Evolutionary conservation across 306 rosid genomes (phyloP), one percentile per base, ranked within the genome.

Genomic region (Oxytropis ochrocephala): DNA sequence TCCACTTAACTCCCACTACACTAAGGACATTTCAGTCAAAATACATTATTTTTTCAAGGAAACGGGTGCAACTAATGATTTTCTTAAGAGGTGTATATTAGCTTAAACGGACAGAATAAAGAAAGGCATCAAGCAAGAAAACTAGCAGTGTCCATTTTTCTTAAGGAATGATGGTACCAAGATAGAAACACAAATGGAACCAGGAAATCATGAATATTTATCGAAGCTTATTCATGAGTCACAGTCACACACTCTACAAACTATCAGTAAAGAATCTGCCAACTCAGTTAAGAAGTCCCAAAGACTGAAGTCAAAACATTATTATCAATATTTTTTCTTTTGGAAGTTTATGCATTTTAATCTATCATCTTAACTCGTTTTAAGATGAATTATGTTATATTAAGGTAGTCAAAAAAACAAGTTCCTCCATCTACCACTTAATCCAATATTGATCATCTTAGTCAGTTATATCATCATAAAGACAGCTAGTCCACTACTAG

Each of bases 111-210:
- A n/a, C n/a, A n/a, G n/a, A 46, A 38, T 10, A 27, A 24, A 60
- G 30, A 32, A 49, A 58, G n/a, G 78, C 42, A 64, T 57, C 65
- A 49, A 12, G 16, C 78, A 72, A 48, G 35, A 65, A 72, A 49
- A 9, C 35, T 17, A 8, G 60, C 60, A 65, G 57, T 56, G 39
- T 16, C 39, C n/a, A 4, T 7, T 56, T 64, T 30, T 29, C 7
- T 10, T 32, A n/a, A 0, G 11, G 35, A 35, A 51, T 29, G 24
- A 8, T 9, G 29, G 49, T 57, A 72, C 44, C 9, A 63, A 62
- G 8, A 61, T 51, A 13, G 48, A 47, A 12, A 49, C 39, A 6
- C 8, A 52, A 55, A 30, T 42, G 57, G 38, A 52, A 61, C 9
- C 72, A 11, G 33, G 36, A 19, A 77, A 44, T 56, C 55, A 48